Evolutionary conservation across 169 alveolate genomes (phyloP).

Genomic region (Cryptosporidium ryanae): DNA sequence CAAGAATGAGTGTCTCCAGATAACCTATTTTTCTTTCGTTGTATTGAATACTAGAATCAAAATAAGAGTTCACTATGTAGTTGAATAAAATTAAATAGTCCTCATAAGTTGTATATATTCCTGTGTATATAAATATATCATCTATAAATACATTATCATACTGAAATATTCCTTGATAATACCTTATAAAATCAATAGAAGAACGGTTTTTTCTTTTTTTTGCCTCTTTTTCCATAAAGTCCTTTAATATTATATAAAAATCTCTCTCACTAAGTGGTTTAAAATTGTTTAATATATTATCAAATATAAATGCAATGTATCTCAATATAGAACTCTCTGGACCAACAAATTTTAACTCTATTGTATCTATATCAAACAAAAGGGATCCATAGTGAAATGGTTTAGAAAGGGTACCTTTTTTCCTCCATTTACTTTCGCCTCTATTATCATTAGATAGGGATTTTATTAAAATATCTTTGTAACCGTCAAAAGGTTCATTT

Average conservation of each 20-base stretch:
- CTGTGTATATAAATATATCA: constrained; percentile 12
- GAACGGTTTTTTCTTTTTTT: constrained; percentile 46
- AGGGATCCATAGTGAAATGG: constrained; percentile 66
- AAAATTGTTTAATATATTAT: constrained; percentile 5
- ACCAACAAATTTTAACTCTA: constrained; percentile 59
- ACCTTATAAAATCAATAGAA: constrained; percentile 54
- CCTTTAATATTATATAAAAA: constrained; percentile 9
- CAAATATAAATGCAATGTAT: constrained; percentile 4
- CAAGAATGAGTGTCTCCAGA: constrained; percentile 40
- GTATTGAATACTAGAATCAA: not conserved
- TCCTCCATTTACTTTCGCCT: constrained; percentile 40
- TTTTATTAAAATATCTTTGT: constrained; percentile 5
- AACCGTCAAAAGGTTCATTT: constrained; percentile 53
- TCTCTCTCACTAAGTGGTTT: constrained; percentile 20
- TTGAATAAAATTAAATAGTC: constrained; percentile 25
- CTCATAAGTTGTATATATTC: constrained; percentile 35
- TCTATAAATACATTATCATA: constrained; percentile 47
- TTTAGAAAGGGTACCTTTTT: constrained; percentile 5
- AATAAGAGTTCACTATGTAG: constrained; percentile 27
- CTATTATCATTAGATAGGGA: not conserved
- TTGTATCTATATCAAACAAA: not conserved
- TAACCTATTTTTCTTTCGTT: constrained; percentile 28
- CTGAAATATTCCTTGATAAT: constrained; percentile 62
- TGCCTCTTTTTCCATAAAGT: constrained; percentile 12
- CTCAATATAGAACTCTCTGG: constrained; percentile 12